Conservation (phyloP, 2,329 filamentous ascomycete species). For the Botryosphaeria dothidea region DNA sequence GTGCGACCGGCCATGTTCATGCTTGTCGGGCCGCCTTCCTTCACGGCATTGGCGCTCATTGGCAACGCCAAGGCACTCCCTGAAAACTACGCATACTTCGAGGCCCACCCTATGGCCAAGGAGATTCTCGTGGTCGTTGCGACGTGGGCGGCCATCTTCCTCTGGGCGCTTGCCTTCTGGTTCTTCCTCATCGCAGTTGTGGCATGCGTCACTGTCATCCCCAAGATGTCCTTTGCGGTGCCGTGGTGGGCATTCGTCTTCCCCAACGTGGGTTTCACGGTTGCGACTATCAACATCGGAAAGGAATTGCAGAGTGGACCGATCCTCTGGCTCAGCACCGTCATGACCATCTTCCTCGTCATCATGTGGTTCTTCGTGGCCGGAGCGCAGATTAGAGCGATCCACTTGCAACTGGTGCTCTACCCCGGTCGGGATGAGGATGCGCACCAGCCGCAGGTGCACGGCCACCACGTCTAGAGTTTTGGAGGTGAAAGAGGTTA, state of each 20-base stretch:
- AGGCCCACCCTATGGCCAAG: conserved; percentile 31
- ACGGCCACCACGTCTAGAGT: not conserved
- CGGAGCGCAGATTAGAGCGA: conserved; percentile 52
- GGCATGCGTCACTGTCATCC: conserved; percentile 34
- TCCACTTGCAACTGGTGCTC: conserved; percentile 55
- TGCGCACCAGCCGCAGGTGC: not conserved
- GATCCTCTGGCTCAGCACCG: conserved; percentile 43
- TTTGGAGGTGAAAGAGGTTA: not conserved
- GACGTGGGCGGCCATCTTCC: conserved; percentile 54
- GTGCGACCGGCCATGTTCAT: conserved; percentile 73
- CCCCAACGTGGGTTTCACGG: conserved; percentile 44
- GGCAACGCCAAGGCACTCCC: conserved; percentile 63
- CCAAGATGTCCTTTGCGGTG: conserved; percentile 56
- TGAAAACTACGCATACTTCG: conserved; percentile 39
- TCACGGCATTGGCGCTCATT: conserved; percentile 69
- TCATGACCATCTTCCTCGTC: conserved; percentile 54
- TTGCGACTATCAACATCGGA: conserved; percentile 45
- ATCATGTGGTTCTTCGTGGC: conserved; percentile 58
- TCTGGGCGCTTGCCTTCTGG: conserved; percentile 66
- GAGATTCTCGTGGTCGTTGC: conserved; percentile 47
- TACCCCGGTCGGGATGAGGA: conserved; percentile 47
- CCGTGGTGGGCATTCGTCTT: conserved; percentile 62
- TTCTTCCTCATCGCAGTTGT: conserved; percentile 52
- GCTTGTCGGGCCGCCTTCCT: conserved; percentile 72
- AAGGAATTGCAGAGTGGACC: conserved; percentile 36